Conservation (phyloP, 2,329 filamentous ascomycete species). For the Botryotinia globosa region DNA sequence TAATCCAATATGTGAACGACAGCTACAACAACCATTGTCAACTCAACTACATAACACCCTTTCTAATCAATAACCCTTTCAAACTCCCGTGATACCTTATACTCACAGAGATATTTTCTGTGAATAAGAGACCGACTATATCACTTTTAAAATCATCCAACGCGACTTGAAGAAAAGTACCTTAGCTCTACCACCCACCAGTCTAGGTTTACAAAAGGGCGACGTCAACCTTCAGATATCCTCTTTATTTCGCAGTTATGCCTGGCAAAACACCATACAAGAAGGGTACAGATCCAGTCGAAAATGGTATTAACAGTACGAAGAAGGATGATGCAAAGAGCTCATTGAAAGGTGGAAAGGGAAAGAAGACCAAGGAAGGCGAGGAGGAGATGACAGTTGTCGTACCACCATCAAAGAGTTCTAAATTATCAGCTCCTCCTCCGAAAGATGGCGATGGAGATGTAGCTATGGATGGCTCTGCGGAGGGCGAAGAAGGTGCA, state of each 20-base stretch:
- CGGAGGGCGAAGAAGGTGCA: constrained; percentile 31
- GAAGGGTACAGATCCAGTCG: constrained; percentile 66
- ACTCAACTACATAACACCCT: constrained; percentile 8
- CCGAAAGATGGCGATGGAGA: constrained; percentile 65
- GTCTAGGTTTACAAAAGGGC: constrained; percentile 33
- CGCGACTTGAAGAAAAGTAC: constrained; percentile 6
- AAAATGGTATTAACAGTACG: constrained; percentile 63
- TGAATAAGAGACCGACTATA: background rate
- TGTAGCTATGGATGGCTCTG: constrained; percentile 63
- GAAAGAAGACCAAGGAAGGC: constrained; percentile 65
- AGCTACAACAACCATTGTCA: constrained; percentile 17
- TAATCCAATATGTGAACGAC: constrained; percentile 17
- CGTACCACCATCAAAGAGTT: constrained; percentile 68
- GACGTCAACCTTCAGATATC: constrained; percentile 29
- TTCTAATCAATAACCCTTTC: constrained; percentile 8
- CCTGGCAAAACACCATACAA: constrained; percentile 66
- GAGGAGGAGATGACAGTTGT: constrained; percentile 75
- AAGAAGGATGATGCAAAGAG: constrained; percentile 63
- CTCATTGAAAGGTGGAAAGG: constrained; percentile 59
- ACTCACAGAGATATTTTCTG: background rate
- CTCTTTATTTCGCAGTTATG: constrained; percentile 46
- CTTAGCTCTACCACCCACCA: background rate
- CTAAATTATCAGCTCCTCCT: constrained; percentile 54
- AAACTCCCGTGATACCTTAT: background rate
- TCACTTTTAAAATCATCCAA: background rate